These are phyloP conservation scores for Aspergillus sp. DNA, from an alignment of 2,329 filamentous ascomycete species.

Conservation along the genomic window DNA sequence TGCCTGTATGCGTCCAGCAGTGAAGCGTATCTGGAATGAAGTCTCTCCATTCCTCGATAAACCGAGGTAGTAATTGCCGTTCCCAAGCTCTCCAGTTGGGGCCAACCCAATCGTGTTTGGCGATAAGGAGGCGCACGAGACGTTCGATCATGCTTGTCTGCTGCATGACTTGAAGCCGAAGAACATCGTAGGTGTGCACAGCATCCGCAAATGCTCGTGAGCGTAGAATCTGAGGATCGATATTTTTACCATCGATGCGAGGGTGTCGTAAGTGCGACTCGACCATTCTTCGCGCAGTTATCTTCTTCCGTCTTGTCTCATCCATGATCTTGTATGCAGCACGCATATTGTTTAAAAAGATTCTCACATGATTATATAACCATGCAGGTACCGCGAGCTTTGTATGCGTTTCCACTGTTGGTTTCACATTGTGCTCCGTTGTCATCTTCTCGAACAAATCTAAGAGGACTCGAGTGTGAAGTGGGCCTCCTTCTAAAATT, in stretches of 20 bases:
- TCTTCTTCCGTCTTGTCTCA: conserved; percentile 28
- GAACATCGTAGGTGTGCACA: conserved; percentile 33
- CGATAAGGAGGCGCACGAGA: conserved; percentile 23
- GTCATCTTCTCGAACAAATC: conserved; percentile 62
- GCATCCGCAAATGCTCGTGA: conserved; percentile 29
- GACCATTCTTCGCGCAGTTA: conserved; percentile 25
- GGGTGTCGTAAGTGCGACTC: conserved; percentile 23
- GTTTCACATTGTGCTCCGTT: conserved; percentile 53
- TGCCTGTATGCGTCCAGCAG: conserved; percentile 41
- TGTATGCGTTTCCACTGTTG: conserved; percentile 57
- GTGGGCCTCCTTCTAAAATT: conserved; percentile 19
- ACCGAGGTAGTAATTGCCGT: conserved; percentile 39
- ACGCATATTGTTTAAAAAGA: conserved; percentile 28
- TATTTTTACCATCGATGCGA: neutral
- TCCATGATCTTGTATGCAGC: conserved; percentile 31
- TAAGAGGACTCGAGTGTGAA: conserved; percentile 49
- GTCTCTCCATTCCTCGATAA: conserved; percentile 50
- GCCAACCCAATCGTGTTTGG: conserved; percentile 19
- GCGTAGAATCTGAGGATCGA: conserved; percentile 17
- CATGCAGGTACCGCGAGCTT: conserved; percentile 32
- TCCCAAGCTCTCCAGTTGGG: conserved; percentile 29
- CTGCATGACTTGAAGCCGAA: conserved; percentile 31
- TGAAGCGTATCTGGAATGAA: conserved; percentile 43
- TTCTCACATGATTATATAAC: conserved; percentile 15
- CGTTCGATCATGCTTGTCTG: conserved; percentile 24